Conservation (phyloP, 345 rosid species). For the Viola odorata region DNA sequence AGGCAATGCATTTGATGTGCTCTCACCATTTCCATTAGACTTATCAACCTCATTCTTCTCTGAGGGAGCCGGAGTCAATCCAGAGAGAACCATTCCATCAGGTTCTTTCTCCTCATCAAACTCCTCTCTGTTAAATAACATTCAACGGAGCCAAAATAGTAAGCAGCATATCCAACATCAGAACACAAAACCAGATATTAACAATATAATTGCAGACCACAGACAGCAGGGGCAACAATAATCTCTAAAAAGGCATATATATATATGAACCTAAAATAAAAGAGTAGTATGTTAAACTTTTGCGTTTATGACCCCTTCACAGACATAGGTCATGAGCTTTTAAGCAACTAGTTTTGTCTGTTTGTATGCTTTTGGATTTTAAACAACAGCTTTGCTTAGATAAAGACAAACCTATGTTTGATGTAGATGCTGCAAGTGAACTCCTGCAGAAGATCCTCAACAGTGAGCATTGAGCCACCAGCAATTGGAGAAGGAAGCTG, state of each 20-base stretch:
- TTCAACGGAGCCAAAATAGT: neutral
- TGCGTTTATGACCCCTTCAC: too few species aligned
- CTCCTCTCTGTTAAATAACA: constrained; percentile 51
- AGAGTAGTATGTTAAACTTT: too few species aligned
- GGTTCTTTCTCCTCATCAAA: constrained; percentile 97
- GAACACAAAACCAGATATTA: neutral
- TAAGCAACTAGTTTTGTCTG: too few species aligned
- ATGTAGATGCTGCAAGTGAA: constrained; percentile 72
- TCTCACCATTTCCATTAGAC: constrained; percentile 41
- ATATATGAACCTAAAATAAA: too few species aligned
- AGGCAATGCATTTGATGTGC: constrained; percentile 42
- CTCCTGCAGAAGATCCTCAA: constrained; percentile 94
- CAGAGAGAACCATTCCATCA: constrained; percentile 87
- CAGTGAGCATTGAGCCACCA: constrained; percentile 60
- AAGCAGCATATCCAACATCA: constrained; percentile 7
- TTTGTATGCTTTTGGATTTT: too few species aligned
- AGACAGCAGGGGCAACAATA: too few species aligned
- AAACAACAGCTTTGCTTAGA: neutral
- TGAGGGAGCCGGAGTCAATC: constrained; percentile 65
- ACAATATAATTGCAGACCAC: too few species aligned
- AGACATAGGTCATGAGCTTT: too few species aligned
- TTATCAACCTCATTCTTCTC: constrained; percentile 35
- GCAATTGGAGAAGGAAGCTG: constrained; percentile 78
- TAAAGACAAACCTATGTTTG: constrained; percentile 74
- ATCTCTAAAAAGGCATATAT: too few species aligned